A percentile compares a stretch with the other conserved stretches of the same genome.
phyloP scores from a whole-genome alignment of 306 rosid genomes.

The Coriaria nepalensis region DNA sequence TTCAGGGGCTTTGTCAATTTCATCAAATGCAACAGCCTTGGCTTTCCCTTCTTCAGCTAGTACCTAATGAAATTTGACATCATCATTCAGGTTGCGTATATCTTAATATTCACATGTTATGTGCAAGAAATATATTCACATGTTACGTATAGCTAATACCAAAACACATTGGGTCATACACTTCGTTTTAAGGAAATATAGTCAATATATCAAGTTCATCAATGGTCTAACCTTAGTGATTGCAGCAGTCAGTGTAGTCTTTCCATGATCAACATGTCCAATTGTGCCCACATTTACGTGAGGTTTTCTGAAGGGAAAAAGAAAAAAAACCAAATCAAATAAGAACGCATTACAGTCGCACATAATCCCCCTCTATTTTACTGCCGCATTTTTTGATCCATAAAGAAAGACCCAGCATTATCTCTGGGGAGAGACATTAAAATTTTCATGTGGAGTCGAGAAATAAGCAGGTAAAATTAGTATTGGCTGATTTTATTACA shows the following conservation, averaged over 20 bases:
- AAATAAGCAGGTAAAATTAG: neutral
- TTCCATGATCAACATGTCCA: constrained; percentile 95
- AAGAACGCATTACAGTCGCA: neutral
- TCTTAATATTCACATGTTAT: neutral
- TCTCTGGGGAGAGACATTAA: neutral
- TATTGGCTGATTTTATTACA: too few relatives aligned
- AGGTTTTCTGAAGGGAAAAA: constrained; percentile 54
- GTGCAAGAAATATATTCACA: neutral
- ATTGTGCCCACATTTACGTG: constrained; percentile 92
- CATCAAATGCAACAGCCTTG: constrained; percentile 79
- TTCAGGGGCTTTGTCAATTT: constrained; percentile 96
- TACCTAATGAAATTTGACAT: constrained; percentile 28
- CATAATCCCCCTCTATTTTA: neutral
- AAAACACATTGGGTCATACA: too few relatives aligned
- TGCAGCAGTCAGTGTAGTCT: constrained; percentile 93
- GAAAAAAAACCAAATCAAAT: constrained; percentile 9
- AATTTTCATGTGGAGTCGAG: neutral
- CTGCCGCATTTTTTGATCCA: too few relatives aligned
- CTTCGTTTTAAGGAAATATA: too few relatives aligned
- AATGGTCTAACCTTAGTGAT: constrained; percentile 70
- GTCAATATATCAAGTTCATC: neutral
- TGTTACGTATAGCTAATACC: too few relatives aligned
- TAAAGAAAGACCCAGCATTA: too few relatives aligned
- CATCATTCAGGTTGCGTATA: constrained; percentile 5
- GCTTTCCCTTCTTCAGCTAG: constrained; percentile 92